Evolutionary conservation across 2,329 filamentous ascomycete species (phyloP).

Genomic region (Verticillium nonalfalfae): DNA sequence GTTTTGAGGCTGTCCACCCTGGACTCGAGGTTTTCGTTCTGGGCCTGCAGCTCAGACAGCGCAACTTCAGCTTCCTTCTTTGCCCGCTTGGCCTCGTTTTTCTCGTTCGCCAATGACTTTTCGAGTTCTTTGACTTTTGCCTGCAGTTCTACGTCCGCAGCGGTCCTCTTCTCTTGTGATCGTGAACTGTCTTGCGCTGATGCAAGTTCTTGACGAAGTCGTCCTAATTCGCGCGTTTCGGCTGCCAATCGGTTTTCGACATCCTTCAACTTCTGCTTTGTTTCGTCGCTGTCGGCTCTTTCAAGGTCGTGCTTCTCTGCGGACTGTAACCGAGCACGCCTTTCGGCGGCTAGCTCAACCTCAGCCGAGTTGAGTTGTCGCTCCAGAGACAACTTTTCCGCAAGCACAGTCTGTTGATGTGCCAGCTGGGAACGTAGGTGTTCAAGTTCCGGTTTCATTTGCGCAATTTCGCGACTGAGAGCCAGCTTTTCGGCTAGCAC

Average conservation of each 20-base stretch:
- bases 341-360: slow-evolving; percentile 78
- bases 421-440: slow-evolving; percentile 48
- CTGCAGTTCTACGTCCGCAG: slow-evolving; percentile 33
- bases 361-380: slow-evolving; percentile 72
- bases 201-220: not conserved
- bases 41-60: slow-evolving; percentile 52
- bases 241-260: slow-evolving; percentile 26
- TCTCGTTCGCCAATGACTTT: slow-evolving; percentile 29
- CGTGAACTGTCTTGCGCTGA: not conserved
- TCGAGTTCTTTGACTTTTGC: slow-evolving; percentile 26
- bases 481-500: slow-evolving; percentile 54
- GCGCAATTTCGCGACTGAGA: slow-evolving; percentile 43
- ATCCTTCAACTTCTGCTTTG: slow-evolving; percentile 26
- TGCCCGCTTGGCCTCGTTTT: slow-evolving; percentile 38
- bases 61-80: slow-evolving; percentile 44
- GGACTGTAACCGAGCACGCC: slow-evolving; percentile 16
- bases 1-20: slow-evolving; percentile 63
- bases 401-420: slow-evolving; percentile 60
- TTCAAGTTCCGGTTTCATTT: slow-evolving; percentile 49
- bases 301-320: slow-evolving; percentile 7
- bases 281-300: slow-evolving; percentile 35
- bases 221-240: slow-evolving; percentile 16
- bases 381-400: slow-evolving; percentile 75
- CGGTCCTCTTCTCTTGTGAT: slow-evolving; percentile 26
- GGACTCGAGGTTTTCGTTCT: slow-evolving; percentile 60